These are phyloP conservation scores for Colletotrichum siamense DNA, from an alignment of 2,329 filamentous ascomycete genomes.

Conservation along the genomic window DNA sequence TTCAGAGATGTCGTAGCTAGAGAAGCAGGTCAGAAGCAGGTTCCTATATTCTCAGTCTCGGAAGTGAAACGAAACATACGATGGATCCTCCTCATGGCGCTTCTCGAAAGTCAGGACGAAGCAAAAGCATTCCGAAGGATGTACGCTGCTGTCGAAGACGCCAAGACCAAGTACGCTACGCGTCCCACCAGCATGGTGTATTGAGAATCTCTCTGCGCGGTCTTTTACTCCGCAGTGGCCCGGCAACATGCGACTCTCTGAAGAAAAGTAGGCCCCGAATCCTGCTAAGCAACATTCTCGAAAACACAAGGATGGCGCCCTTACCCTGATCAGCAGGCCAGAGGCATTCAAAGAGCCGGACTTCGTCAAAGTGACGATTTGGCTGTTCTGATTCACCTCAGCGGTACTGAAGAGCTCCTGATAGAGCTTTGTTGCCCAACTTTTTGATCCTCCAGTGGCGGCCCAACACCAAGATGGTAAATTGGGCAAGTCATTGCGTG, in stretches of 20 bases:
- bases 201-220: neutral
- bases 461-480: neutral
- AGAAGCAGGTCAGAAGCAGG: no score
- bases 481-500: fast-evolving
- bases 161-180: neutral
- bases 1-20: no score
- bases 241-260: no score
- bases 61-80: neutral
- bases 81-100: neutral
- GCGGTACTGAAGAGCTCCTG: no score
- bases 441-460: neutral
- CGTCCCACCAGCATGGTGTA: no score
- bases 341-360: no score
- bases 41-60: no score
- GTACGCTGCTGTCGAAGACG: neutral
- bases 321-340: neutral
- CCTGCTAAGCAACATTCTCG: neutral
- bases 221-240: neutral
- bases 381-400: no score
- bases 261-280: no score
- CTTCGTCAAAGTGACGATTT: neutral
- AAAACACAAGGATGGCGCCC: fast-evolving
- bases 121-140: neutral
- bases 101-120: neutral
- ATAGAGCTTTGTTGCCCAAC: no score